A percentile compares a stretch with the other conserved stretches of the same genome.
These are phyloP conservation scores for Cicer bijugum DNA, from an alignment of 306 rosid species.

Conservation along the genomic window DNA sequence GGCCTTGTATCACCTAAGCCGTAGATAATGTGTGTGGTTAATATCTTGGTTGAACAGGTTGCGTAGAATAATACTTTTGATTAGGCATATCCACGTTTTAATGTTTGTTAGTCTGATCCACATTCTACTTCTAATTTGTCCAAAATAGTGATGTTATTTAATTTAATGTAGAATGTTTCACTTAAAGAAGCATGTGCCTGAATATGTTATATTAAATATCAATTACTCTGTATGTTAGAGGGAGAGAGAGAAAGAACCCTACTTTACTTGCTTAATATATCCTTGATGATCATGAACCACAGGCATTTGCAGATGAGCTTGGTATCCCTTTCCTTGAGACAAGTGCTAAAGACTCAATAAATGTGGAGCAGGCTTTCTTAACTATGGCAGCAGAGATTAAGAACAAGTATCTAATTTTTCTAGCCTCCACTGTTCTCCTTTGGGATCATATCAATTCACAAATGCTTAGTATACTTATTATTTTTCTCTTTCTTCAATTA, in stretches of 20 bases:
- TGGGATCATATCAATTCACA: conserved; percentile 2
- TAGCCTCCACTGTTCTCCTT: conserved; percentile 41
- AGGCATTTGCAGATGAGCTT: conserved; percentile 95
- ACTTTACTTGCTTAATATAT: conserved; percentile 21
- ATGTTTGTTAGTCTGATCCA: not conserved
- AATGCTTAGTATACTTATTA: not conserved
- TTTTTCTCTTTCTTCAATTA: conserved; percentile 19
- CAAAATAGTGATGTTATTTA: not conserved
- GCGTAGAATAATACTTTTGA: not conserved
- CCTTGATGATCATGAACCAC: conserved; percentile 43
- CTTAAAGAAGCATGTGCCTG: conserved; percentile 13
- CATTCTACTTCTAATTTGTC: not conserved
- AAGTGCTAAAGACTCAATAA: conserved; percentile 95
- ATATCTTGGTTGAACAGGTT: conserved; percentile 24
- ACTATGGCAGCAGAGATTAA: conserved; percentile 94
- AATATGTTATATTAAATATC: not conserved
- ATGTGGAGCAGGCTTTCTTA: conserved; percentile 98
- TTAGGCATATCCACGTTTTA: not conserved
- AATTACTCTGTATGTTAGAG: conserved; percentile 1
- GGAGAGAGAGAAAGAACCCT: not conserved
- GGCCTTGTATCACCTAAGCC: not conserved
- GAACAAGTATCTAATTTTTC: conserved; percentile 70
- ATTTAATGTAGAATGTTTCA: conserved; percentile 6
- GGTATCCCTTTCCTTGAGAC: conserved; percentile 98
- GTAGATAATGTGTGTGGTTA: not conserved